Conservation (phyloP, 2,329 filamentous ascomycete species). For the Phyllosticta ampelicida region DNA sequence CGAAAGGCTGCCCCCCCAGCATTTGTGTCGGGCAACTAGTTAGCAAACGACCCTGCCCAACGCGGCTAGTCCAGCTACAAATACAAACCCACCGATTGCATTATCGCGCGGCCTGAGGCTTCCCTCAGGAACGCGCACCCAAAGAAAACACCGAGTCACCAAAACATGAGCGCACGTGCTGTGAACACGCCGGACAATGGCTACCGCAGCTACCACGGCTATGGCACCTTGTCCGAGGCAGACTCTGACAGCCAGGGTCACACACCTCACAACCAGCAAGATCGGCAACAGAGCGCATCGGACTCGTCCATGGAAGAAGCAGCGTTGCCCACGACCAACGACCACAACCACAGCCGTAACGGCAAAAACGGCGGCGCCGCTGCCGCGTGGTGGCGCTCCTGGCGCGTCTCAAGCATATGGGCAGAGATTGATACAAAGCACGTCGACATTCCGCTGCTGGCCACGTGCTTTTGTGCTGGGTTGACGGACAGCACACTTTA, state of each 20-base stretch:
- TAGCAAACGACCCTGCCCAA: too few relatives aligned
- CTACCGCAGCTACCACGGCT: neutral
- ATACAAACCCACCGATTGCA: too few relatives aligned
- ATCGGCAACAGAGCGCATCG: too few relatives aligned
- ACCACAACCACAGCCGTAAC: constrained; percentile 12
- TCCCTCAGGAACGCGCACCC: neutral
- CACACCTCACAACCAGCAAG: neutral
- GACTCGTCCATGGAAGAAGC: neutral
- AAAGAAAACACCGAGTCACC: neutral
- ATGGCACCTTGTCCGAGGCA: neutral
- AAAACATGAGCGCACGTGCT: constrained; percentile 10
- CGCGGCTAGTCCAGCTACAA: too few relatives aligned
- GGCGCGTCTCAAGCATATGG: constrained; percentile 3
- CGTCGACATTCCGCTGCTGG: constrained; percentile 58
- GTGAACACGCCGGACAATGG: constrained; percentile 3
- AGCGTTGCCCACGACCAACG: neutral
- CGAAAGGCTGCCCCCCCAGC: too few relatives aligned
- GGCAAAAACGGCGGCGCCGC: neutral
- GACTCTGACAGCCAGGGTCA: neutral
- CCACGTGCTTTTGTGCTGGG: constrained; percentile 68
- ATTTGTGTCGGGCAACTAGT: too few relatives aligned
- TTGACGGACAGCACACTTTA: constrained; percentile 67
- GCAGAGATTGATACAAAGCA: constrained; percentile 49
- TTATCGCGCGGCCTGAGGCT: neutral
- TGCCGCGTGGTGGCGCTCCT: neutral